Base-by-base conservation (phyloP, 768 basidiomycete genomes). In the Flagelloscypha sp. region DNA sequence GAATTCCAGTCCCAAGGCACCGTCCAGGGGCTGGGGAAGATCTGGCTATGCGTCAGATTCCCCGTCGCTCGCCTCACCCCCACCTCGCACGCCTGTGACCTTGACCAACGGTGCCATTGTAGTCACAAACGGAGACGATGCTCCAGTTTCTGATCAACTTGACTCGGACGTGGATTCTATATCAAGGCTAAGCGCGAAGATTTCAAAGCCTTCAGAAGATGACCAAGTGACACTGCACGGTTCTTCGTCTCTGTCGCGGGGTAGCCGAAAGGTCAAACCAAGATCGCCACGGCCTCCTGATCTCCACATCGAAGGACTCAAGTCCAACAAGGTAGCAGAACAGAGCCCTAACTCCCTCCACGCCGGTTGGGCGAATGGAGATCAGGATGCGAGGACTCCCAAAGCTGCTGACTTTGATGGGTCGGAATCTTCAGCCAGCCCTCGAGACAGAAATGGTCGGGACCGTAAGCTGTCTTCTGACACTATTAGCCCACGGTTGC, bases 301-400 rank as follows among this genome's bases (percentile, higher is more conserved):
- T 40, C 54, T 80, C 34, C 66, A 66, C 19, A 60, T 72, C 11
- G 65, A 66, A 22, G 63, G 65, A 9, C 17, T 37, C n/a, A n/a
- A n/a, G 24, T 33, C 50, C 24, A 47, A 38, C 17, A 31, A 50
- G 20, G 44, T 40, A 22, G 16, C 38, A 24, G 37, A 53, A 16
- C 52, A 63, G 15, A 69, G 65, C 46, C 65, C 70, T 2, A 70
- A 68, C 29, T 62, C 59, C 8, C 55, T 77, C 31, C 61, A 54
- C 2, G 74, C 76, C 2, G 73, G 76, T 29, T 74, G 68, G 65
- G 64, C 68, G 4, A 61, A 56, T 22, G 74, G 77, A 11, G 62
- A 63, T 13, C 55, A 60, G 15, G 77, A 79, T 16, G 48, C 46
- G 21, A 58, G 59, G 28, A 86, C 84, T 4, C 84, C 84, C 3